Conservation (phyloP, 108 stramenopile genomes). For the Mediolabrus comicus region DNA sequence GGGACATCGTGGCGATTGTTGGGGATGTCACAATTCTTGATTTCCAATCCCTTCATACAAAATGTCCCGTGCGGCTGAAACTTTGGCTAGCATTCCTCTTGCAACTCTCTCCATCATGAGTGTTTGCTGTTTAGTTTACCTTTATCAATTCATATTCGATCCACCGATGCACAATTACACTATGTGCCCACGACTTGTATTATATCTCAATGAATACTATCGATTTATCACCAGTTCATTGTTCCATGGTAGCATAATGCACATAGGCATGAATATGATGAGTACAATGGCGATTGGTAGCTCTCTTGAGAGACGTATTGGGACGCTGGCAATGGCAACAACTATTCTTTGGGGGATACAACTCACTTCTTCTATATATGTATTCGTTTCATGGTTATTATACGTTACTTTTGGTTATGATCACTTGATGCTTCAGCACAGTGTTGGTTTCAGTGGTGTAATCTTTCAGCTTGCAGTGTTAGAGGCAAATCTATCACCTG, state of each 20-base stretch:
- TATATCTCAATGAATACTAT: slow-evolving; percentile 65
- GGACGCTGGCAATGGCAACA: slow-evolving; percentile 55
- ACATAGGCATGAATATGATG: slow-evolving; percentile 92
- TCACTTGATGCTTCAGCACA: slow-evolving; percentile 59
- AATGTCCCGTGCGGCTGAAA: slow-evolving; percentile 48
- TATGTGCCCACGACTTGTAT: slow-evolving; percentile 62
- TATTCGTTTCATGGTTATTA: slow-evolving; percentile 49
- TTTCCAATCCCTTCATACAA: too few species aligned
- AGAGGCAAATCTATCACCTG: slow-evolving; percentile 55
- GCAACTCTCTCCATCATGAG: slow-evolving; percentile 49
- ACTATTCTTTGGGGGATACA: slow-evolving; percentile 66
- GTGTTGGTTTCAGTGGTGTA: slow-evolving; percentile 82
- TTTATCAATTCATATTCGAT: slow-evolving; percentile 50
- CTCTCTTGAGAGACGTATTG: slow-evolving; percentile 65
- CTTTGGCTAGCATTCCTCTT: slow-evolving; percentile 49
- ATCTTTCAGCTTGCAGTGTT: slow-evolving; percentile 82
- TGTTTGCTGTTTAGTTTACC: slow-evolving; percentile 41
- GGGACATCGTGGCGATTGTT: too few species aligned
- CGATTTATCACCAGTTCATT: slow-evolving; percentile 72
- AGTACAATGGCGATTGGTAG: slow-evolving; percentile 64
- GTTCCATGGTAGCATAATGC: slow-evolving; percentile 85
- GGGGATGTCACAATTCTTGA: too few species aligned
- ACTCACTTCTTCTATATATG: slow-evolving; percentile 56
- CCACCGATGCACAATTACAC: slow-evolving; percentile 54
- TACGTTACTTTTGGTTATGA: slow-evolving; percentile 48